Base-by-base conservation (phyloP, 768 basidiomycete genomes). In the Lyophyllum semitale region DNA sequence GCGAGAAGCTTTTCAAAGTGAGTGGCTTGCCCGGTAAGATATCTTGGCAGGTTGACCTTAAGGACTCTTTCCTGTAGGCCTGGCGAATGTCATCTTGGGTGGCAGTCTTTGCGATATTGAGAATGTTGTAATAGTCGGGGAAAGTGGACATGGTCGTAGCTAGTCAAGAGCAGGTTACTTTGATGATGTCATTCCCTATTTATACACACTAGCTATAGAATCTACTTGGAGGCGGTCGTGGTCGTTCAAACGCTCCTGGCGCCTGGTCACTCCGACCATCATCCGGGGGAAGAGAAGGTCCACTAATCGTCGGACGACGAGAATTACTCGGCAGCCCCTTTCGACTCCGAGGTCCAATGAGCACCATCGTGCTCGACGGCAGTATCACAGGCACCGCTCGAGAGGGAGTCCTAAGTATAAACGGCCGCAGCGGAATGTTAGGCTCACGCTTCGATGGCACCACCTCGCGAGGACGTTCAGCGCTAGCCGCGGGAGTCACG, bases 41-140 rank as follows among this genome's bases (percentile, higher is more conserved):
- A 12, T 8, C 17, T 8, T 7, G 20, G 15, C 1, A 15, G 22
- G 66, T 68, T 47, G 55, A 87, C 89, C 77, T 89, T 48, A 93
- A 68, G 1, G 89, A 93, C 68, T 92, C 90, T 59, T 78, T 87
- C 72, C 84, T 89, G 73, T 93, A 93, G 0, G 87, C 91, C 60
- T 85, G 84, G 33, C 84, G 79, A 46, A 94, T 76, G 42, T 93
- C 87, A 26, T 93, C 89, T 18, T 79, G 70, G 1, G 84, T 83
- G 11, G 89, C 87, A 55, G 76, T 77, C 66, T 75, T 78, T 7
- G 78, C 60, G 15, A 91, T 61, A 55, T 71, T 72, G 46, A 93
- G 76, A 20, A 93, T 75, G 23, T 75, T 73, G 66, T 93, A 93
- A 65, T 93, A 93, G 67, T 92, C 88, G 12, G 91, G 91, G 64